Base-by-base conservation (phyloP, 257 asterid genomes). In the Striga asiatica region DNA sequence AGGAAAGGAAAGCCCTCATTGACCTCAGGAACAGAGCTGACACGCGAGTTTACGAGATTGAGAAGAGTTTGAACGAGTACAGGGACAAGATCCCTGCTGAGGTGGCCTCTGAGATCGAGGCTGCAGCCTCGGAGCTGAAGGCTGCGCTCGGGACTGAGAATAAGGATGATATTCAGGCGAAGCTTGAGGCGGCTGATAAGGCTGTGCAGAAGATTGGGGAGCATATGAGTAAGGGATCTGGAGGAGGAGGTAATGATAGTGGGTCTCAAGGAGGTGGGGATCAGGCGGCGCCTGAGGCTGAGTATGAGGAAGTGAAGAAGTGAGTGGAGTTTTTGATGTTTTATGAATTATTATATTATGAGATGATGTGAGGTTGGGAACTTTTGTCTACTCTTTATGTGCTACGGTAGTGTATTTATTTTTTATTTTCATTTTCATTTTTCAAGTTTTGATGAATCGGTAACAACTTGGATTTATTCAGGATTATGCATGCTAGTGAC, bases 291-390 rank as follows among this genome's bases (percentile, higher is more conserved):
- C 89, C 81, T 0, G 85, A 81, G 74, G 89, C 89, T 0, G 89
- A 78, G 17, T 81, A 78, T 1, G 89, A 81, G 76, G 89, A 81
- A 56, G 81, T 74, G 14, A 81, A 81, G 81, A 81, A 81, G 71
- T 78, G 67, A 50, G 50, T 38, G 21, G 19, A 21, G n/a, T n/a
- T 9, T 13, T 0, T 9, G 24, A 20, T 37, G 10, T 3, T 5
- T 27, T 28, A 34, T 35, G 28, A 27, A 9, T 24, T 24, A 14
- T 41, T 54, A n/a, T n/a, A n/a, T n/a, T 54, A 25, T 21, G 64
- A 64, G 63, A 13, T 25, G 38, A 25, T 14, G 14, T 13, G 18
- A 20, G 21, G 52, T 62, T 58, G 18, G 56, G 54, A 45, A 56
- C 54, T 38, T 19, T 34, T 39, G 47, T 39, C 13, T 39, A 5